Conservation (phyloP, 1,139 yeast species). For the Geotrichum citri-aurantii region DNA sequence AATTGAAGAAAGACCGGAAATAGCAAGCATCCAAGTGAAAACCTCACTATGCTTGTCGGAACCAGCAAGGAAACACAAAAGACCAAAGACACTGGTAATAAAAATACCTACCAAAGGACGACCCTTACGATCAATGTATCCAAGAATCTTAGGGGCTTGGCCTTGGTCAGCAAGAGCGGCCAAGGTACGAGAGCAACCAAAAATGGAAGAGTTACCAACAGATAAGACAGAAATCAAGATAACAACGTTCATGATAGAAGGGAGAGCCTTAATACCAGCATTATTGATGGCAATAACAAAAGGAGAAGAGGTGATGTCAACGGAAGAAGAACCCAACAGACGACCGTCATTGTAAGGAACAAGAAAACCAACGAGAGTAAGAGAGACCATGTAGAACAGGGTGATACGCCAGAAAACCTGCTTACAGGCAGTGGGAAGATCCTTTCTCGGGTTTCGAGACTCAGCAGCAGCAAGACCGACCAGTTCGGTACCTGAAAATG, state of each 20-base stretch:
- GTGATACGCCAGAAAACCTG: slow-evolving; percentile 72
- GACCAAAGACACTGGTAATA: slow-evolving; percentile 53
- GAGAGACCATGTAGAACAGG: slow-evolving; percentile 56
- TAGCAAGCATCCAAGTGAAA: slow-evolving; percentile 71
- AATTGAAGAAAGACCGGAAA: slow-evolving; percentile 71
- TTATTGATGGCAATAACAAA: slow-evolving; percentile 61
- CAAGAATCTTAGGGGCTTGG: slow-evolving; percentile 64
- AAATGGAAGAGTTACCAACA: slow-evolving; percentile 70
- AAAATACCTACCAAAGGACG: slow-evolving; percentile 67
- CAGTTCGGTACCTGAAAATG: slow-evolving; percentile 80
- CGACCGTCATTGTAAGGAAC: slow-evolving; percentile 57
- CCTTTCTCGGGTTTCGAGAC: slow-evolving; percentile 50
- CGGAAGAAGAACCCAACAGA: slow-evolving; percentile 45
- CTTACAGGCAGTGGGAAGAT: slow-evolving; percentile 67
- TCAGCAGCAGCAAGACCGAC: slow-evolving; percentile 72
- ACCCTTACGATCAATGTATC: slow-evolving; percentile 67
- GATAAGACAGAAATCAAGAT: slow-evolving; percentile 62
- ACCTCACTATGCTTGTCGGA: slow-evolving; percentile 59
- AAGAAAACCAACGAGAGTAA: slow-evolving; percentile 56
- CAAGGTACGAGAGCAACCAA: slow-evolving; percentile 74
- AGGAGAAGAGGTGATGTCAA: slow-evolving; percentile 60
- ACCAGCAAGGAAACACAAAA: slow-evolving; percentile 66
- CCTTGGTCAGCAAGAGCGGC: slow-evolving; percentile 76
- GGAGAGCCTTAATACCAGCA: slow-evolving; percentile 54
- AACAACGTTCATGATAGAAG: slow-evolving; percentile 67